phyloP scores from a whole-genome alignment of 2,329 filamentous ascomycete species.

The Colletotrichum euphorbiae region DNA sequence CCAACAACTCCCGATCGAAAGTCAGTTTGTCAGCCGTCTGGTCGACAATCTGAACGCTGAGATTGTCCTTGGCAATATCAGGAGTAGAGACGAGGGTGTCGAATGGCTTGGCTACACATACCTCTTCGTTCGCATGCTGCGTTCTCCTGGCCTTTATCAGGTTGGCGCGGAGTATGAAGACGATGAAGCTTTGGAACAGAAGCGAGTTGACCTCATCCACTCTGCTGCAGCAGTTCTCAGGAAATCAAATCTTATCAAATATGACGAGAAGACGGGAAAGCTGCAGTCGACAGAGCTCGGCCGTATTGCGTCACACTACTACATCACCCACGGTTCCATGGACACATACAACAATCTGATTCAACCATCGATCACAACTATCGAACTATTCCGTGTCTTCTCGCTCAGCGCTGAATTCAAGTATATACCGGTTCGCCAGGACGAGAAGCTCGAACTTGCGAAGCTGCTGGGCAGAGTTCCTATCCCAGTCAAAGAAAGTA shows the following conservation, averaged over 20 bases:
- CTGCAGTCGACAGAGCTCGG: constrained; percentile 94
- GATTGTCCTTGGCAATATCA: constrained; percentile 92
- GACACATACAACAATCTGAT: constrained; percentile 96
- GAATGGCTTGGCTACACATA: constrained; percentile 99
- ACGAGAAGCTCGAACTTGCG: constrained; percentile 95
- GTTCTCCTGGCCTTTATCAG: constrained; percentile 93
- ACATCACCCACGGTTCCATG: constrained; percentile 97
- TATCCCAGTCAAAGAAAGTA: constrained; percentile 96
- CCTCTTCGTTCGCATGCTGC: constrained; percentile 96
- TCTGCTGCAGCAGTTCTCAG: constrained; percentile 90
- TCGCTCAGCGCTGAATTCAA: constrained; percentile 98
- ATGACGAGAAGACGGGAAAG: constrained; percentile 92
- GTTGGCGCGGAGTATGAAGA: constrained; percentile 96
- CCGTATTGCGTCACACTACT: constrained; percentile 96
- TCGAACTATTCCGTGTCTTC: constrained; percentile 97
- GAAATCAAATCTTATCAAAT: constrained; percentile 90
- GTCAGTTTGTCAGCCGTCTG: constrained; percentile 91
- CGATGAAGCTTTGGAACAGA: constrained; percentile 91
- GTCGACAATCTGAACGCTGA: constrained; percentile 98
- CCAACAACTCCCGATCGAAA: constrained; percentile 97
- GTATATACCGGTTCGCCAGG: constrained; percentile 96
- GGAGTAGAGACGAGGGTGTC: constrained; percentile 93
- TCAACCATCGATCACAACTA: constrained; percentile 90
- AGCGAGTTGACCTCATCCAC: constrained; percentile 96
- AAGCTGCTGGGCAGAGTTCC: constrained; percentile 91